Percentiles rank a stretch among this genome's conserved stretches.
Evolutionary conservation across 2,329 filamentous ascomycete genomes (phyloP).

Genomic region (Apiospora rasikravindrae): DNA sequence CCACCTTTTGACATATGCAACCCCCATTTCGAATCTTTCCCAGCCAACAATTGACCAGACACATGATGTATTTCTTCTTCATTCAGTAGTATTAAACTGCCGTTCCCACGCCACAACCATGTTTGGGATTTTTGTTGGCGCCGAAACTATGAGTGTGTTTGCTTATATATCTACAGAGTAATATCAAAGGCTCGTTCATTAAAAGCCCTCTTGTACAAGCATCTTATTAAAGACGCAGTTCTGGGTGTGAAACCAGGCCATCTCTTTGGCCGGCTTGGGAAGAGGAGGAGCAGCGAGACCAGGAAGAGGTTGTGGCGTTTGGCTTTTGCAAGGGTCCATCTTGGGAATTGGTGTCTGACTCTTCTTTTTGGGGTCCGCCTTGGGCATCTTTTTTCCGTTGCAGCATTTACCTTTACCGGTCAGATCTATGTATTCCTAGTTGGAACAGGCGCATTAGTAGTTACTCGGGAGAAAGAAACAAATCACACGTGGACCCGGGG

Average conservation of each 20-base stretch:
- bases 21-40: no score
- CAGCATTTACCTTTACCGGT: constrained; percentile 14
- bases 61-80: not conserved
- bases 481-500: not conserved
- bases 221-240: constrained; percentile 18
- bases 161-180: constrained; percentile 5
- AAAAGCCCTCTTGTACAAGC: constrained; percentile 13
- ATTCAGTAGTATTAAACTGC: not conserved
- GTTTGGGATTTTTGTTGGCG: not conserved
- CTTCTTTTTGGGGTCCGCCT: not conserved
- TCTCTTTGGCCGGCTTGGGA: not conserved
- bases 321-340: not conserved
- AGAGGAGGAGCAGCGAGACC: not conserved
- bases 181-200: not conserved
- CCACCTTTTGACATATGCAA: no score
- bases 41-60: no score
- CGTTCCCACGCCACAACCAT: not conserved
- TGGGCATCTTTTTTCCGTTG: constrained; percentile 2
- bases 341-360: not conserved
- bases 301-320: not conserved
- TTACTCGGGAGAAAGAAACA: not conserved
- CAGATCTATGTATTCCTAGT: constrained; percentile 3
- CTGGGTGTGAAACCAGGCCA: constrained; percentile 17
- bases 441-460: not conserved
- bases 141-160: not conserved